A percentile compares a stretch with the other conserved stretches of the same genome.
Conservation (phyloP, 805 yeast genomes). For the Hanseniaspora occidentalis region DNA sequence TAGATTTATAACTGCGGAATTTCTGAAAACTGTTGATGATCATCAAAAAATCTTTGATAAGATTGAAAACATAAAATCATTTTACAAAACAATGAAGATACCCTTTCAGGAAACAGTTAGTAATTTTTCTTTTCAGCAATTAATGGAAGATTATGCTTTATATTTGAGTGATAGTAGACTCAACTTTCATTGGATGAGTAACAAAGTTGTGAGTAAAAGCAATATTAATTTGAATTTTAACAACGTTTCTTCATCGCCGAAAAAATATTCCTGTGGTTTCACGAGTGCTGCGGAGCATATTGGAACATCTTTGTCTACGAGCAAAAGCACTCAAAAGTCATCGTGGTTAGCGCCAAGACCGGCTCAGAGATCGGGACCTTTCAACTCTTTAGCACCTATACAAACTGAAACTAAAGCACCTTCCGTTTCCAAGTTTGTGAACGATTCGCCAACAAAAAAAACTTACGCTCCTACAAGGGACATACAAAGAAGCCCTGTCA, state of each 20-base stretch:
- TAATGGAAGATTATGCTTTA: conserved; percentile 18
- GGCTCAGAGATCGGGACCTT: not conserved
- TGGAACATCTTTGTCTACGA: not conserved
- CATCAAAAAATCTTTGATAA: conserved; percentile 17
- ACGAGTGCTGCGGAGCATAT: conserved; percentile 19
- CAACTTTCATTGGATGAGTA: conserved; percentile 20
- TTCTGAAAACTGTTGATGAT: conserved; percentile 18
- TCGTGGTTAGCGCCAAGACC: not conserved
- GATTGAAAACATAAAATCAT: conserved; percentile 10
- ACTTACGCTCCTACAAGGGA: conserved; percentile 4
- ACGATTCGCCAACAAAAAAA: not conserved
- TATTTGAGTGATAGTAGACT: conserved; percentile 19
- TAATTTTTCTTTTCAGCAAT: conserved; percentile 14
- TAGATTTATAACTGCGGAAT: conserved; percentile 18
- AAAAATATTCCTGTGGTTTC: conserved; percentile 10
- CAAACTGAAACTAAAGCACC: not conserved
- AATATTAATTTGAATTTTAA: conserved; percentile 11
- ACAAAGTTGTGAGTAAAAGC: conserved; percentile 11
- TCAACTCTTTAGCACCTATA: not conserved
- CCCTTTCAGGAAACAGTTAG: conserved; percentile 2
- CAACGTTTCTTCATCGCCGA: not conserved
- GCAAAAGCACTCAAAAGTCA: not conserved
- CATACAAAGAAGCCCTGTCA: not conserved
- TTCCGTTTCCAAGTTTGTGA: not conserved
- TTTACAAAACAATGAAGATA: conserved; percentile 13